Conservation (phyloP, 1,139 yeast genomes). For the Pichia sp. region DNA sequence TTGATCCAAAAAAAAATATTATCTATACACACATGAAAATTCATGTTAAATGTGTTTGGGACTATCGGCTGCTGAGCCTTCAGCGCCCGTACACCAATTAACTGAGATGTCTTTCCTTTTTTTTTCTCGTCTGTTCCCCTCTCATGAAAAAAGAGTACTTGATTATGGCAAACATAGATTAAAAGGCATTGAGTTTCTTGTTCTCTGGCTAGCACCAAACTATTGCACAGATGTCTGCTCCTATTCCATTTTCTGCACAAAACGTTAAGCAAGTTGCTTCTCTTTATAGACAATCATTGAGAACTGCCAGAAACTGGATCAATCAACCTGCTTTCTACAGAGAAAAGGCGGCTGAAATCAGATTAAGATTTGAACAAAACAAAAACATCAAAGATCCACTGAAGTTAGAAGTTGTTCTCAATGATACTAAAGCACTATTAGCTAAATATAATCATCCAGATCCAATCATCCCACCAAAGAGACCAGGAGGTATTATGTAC, state of each 20-base stretch:
- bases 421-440: constrained; percentile 44
- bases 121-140: no score
- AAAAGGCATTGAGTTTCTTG: no score
- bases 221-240: constrained; percentile 14
- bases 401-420: constrained; percentile 35
- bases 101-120: no score
- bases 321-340: constrained; percentile 69
- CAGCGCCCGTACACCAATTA: no score
- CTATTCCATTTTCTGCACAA: constrained; percentile 57
- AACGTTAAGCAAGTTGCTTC: constrained; percentile 59
- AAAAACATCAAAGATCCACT: constrained; percentile 51
- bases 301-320: constrained; percentile 68
- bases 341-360: constrained; percentile 60
- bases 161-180: no score
- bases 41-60: no score
- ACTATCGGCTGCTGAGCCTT: no score
- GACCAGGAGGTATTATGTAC: constrained; percentile 87
- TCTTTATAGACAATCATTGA: constrained; percentile 63
- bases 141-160: no score
- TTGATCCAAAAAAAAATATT: no score
- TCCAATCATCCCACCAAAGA: constrained; percentile 75
- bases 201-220: no score
- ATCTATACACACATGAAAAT: no score
- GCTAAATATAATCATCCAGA: constrained; percentile 71
- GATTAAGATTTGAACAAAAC: constrained; percentile 68